These are phyloP conservation scores for Penicillium sp. DNA, from an alignment of 2,329 filamentous ascomycete species.

Conservation along the genomic window DNA sequence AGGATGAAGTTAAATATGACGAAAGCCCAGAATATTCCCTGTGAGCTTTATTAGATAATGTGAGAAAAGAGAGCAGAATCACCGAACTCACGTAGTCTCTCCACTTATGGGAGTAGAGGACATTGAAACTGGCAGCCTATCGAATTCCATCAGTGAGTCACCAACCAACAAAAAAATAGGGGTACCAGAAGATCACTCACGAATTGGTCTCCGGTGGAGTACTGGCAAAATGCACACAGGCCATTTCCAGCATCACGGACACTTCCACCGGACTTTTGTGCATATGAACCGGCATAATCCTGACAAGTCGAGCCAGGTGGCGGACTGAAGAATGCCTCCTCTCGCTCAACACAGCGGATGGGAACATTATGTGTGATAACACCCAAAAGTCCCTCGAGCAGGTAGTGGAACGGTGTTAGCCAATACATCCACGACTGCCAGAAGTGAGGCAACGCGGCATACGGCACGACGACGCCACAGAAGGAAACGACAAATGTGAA, in stretches of 20 bases:
- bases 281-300: conserved; percentile 59
- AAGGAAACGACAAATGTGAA: conserved; percentile 71
- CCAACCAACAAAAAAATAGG: background rate
- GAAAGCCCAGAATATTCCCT: conserved; percentile 64
- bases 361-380: conserved; percentile 57
- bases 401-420: conserved; percentile 68
- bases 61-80: too few species aligned
- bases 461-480: conserved; percentile 74
- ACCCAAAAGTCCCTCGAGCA: conserved; percentile 63
- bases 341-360: conserved; percentile 56
- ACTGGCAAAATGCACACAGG: conserved; percentile 66
- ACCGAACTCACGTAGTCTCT: conserved; percentile 56
- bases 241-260: conserved; percentile 58
- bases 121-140: conserved; percentile 55
- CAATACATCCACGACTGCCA: conserved; percentile 69
- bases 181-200: conserved; percentile 34
- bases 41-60: background rate
- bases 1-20: conserved; percentile 64
- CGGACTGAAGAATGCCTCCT: conserved; percentile 62
- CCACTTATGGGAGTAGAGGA: conserved; percentile 65
- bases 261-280: conserved; percentile 60
- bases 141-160: background rate
- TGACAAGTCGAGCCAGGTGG: conserved; percentile 63
- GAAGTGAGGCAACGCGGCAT: conserved; percentile 61
- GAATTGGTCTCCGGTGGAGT: conserved; percentile 62